A percentile compares a stretch with the other conserved stretches of the same genome.
phyloP scores from a whole-genome alignment of 176 grass and related monocot genomes.

The Triticum aestivum region IWGSC_CS_RefSeq_v2.1 NC_057812.1:642908474-642908973 shows the following conservation, averaged over 20 bases:
- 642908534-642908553: constrained; percentile 79
- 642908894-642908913: constrained; percentile 7
- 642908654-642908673: constrained; percentile 73
- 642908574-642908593: constrained; percentile 49
- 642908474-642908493: constrained; percentile 55
- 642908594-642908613: constrained; percentile 45
- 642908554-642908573: constrained; percentile 73
- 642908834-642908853: background rate
- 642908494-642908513: constrained; percentile 82
- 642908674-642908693: constrained; percentile 34
- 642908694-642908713: background rate
- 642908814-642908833: background rate
- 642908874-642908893: background rate
- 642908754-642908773: background rate
- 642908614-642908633: constrained; percentile 80
- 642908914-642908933: background rate
- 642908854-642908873: background rate
- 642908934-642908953: background rate
- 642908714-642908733: background rate
- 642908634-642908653: constrained; percentile 71
- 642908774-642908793: background rate
- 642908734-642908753: background rate
- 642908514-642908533: constrained; percentile 72
- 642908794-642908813: background rate
- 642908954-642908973: background rate